Evolutionary conservation across 805 yeast genomes (phyloP).

Genomic region (Cyberlindnera xylosilytica): DNA sequence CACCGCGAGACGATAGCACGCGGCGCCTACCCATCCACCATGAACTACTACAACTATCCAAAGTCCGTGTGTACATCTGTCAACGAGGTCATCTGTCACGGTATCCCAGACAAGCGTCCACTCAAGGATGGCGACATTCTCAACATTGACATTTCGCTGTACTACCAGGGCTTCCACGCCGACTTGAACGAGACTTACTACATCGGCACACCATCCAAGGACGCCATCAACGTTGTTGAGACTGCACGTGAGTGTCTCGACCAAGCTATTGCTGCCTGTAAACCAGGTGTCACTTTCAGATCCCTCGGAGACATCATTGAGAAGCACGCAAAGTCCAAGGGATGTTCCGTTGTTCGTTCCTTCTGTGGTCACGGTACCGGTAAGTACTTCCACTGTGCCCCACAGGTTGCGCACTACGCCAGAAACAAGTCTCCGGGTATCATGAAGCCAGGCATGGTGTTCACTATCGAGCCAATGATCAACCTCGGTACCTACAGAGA

Average conservation of each 20-base stretch:
- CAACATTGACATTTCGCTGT: constrained; percentile 84
- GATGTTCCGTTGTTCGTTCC: constrained; percentile 83
- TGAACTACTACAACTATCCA: constrained; percentile 92
- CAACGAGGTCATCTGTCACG: constrained; percentile 95
- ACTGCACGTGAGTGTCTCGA: constrained; percentile 87
- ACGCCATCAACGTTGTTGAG: constrained; percentile 85
- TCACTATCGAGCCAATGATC: constrained; percentile 98
- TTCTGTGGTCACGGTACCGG: constrained; percentile 96
- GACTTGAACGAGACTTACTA: constrained; percentile 96
- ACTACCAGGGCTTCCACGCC: constrained; percentile 85
- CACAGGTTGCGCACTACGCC: constrained; percentile 92
- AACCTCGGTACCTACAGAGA: constrained; percentile 81
- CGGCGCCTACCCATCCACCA: constrained; percentile 90
- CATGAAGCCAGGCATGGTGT: constrained; percentile 93
- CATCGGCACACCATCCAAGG: constrained; percentile 85
- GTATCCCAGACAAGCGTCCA: constrained; percentile 88
- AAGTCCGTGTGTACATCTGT: constrained; percentile 90
- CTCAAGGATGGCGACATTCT: constrained; percentile 92
- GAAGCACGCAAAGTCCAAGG: constrained; percentile 72
- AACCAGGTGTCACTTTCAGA: constrained; percentile 90
- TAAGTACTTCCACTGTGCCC: constrained; percentile 82
- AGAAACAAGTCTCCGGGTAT: constrained; percentile 90
- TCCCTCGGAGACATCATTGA: constrained; percentile 86
- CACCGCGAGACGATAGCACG: constrained; percentile 87
- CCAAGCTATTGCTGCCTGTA: constrained; percentile 76